phyloP scores from a whole-genome alignment of 805 yeast species.

The Metschnikowia koreensis region DNA sequence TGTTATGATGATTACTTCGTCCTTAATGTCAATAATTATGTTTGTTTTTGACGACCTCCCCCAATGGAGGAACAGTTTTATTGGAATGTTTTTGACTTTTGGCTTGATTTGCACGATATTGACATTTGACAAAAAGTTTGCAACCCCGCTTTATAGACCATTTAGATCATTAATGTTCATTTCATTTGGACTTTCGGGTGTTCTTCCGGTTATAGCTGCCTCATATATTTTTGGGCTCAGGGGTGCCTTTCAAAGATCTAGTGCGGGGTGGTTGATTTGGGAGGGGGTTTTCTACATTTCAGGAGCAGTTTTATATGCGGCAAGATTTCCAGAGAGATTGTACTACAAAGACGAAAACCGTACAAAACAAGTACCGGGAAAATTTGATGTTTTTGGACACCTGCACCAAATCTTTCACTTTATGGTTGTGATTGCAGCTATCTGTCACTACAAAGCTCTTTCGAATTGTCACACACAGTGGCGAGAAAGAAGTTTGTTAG shows the following conservation, averaged over 20 bases:
- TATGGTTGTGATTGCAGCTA: slow-evolving; percentile 73
- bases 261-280: slow-evolving; percentile 56
- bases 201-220: slow-evolving; percentile 65
- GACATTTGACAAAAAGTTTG: slow-evolving; percentile 64
- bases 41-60: slow-evolving; percentile 47
- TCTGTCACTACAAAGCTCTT: slow-evolving; percentile 67
- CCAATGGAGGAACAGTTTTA: slow-evolving; percentile 35
- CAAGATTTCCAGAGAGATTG: slow-evolving; percentile 72
- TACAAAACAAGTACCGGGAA: slow-evolving; percentile 21
- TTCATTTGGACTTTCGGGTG: slow-evolving; percentile 74
- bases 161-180: slow-evolving; percentile 78
- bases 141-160: slow-evolving; percentile 71
- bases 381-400: slow-evolving; percentile 68
- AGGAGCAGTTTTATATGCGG: slow-evolving; percentile 80
- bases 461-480: slow-evolving; percentile 29
- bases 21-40: slow-evolving; percentile 28
- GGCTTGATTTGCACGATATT: slow-evolving; percentile 63
- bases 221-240: slow-evolving; percentile 45
- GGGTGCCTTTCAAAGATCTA: slow-evolving; percentile 50
- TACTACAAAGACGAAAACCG: slow-evolving; percentile 26
- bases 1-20: slow-evolving; percentile 56
- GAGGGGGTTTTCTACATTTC: slow-evolving; percentile 75
- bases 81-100: slow-evolving; percentile 46
- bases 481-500: not conserved
- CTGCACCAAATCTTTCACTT: slow-evolving; percentile 85